Conservation (phyloP, 352 stramenopile genomes). For the Phytophthora litchii region DNA sequence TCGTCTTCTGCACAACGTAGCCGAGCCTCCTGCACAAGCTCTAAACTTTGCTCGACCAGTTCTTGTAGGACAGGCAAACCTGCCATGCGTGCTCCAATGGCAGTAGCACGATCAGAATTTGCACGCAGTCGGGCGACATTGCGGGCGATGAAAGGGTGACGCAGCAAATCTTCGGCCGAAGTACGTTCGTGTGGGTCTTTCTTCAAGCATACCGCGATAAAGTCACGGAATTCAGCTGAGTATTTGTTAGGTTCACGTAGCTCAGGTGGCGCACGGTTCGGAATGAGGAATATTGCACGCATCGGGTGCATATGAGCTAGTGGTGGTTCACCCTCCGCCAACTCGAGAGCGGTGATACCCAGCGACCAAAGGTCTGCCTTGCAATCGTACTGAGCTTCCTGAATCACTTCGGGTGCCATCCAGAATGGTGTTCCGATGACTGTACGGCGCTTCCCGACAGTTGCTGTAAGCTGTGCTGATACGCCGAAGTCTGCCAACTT, state of each 20-base stretch:
- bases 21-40: conserved; percentile 62
- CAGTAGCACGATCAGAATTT: conserved; percentile 22
- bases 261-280: conserved; percentile 62
- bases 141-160: conserved; percentile 66
- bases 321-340: conserved; percentile 87
- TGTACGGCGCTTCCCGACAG: conserved; percentile 91
- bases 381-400: conserved; percentile 84
- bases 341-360: conserved; percentile 90
- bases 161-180: conserved; percentile 51
- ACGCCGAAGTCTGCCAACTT: conserved; percentile 93
- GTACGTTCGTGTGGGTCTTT: conserved; percentile 66
- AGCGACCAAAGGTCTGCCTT: conserved; percentile 88
- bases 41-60: conserved; percentile 71
- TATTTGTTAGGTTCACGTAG: conserved; percentile 47
- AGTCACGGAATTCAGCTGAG: conserved; percentile 62
- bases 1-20: conserved; percentile 59
- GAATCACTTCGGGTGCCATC: conserved; percentile 93
- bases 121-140: conserved; percentile 56
- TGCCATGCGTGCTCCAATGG: conserved; percentile 10
- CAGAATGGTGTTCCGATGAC: conserved; percentile 92
- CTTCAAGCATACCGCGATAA: conserved; percentile 65
- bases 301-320: conserved; percentile 90
- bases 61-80: conserved; percentile 71
- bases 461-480: conserved; percentile 88
- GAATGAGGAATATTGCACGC: conserved; percentile 83